Evolutionary conservation across 768 basidiomycete species (phyloP).

Genomic region (Auriculariales sp.): DNA sequence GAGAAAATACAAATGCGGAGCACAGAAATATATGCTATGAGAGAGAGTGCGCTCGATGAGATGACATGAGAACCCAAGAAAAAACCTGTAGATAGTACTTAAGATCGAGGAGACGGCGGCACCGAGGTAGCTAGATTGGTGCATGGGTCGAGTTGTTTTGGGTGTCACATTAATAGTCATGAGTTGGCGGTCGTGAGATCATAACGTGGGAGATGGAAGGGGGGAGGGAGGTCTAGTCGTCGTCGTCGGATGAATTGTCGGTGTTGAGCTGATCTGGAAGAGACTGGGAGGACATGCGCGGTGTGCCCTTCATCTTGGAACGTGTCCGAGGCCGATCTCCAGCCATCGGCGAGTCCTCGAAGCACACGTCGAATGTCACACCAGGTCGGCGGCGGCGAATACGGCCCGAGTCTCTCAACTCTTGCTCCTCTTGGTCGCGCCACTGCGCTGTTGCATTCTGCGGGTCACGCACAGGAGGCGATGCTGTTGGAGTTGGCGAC

Average conservation of each 20-base stretch:
- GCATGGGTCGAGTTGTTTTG: too few relatives aligned
- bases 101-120: too few relatives aligned
- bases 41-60: too few relatives aligned
- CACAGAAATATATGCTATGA: too few relatives aligned
- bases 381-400: slow-evolving; percentile 32
- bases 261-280: neutral
- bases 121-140: too few relatives aligned
- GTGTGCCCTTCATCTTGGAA: neutral
- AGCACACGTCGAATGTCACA: slow-evolving; percentile 37
- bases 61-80: too few relatives aligned
- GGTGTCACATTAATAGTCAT: too few relatives aligned
- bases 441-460: slow-evolving; percentile 51
- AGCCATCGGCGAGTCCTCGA: slow-evolving; percentile 5
- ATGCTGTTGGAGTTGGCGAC: slow-evolving; percentile 36
- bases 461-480: slow-evolving; percentile 52
- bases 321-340: neutral
- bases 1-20: too few relatives aligned
- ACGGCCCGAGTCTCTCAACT: slow-evolving; percentile 24
- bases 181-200: too few relatives aligned
- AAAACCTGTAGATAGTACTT: too few relatives aligned
- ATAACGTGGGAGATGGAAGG: too few relatives aligned
- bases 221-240: too few relatives aligned
- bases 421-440: slow-evolving; percentile 50
- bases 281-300: neutral
- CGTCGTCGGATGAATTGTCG: neutral